A percentile compares a stretch with the other conserved stretches of the same genome.
Conservation (phyloP, 306 rosid species). For the Casuarina cunninghamiana region DNA sequence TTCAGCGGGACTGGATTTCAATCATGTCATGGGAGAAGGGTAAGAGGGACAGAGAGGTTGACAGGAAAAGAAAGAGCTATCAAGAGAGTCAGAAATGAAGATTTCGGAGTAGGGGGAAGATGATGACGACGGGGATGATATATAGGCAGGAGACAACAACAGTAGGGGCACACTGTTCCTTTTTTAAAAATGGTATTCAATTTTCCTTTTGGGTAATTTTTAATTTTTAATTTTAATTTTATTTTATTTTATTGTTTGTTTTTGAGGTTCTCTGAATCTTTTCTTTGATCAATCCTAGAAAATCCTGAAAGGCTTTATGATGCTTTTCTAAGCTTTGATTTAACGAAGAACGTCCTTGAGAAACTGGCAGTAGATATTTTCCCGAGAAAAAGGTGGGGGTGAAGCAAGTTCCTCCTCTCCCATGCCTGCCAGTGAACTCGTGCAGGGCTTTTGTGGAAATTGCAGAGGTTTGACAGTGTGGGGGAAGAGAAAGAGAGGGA, state of each 20-base stretch:
- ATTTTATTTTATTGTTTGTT: conserved; percentile 1
- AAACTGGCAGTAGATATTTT: conserved; percentile 23
- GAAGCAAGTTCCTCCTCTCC: not conserved
- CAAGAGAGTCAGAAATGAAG: not conserved
- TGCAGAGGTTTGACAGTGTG: conserved; percentile 52
- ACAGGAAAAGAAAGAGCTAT: not conserved
- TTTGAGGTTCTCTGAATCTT: conserved; percentile 37
- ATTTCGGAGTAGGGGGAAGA: not conserved
- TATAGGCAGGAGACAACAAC: conserved; percentile 38
- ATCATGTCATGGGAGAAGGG: conserved; percentile 8
- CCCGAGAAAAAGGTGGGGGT: conserved; percentile 32
- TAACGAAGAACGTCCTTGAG: conserved; percentile 21
- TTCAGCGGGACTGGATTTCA: conserved; percentile 11
- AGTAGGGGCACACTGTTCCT: conserved; percentile 19
- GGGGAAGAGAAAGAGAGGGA: conserved; percentile 9
- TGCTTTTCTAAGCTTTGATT: conserved; percentile 38
- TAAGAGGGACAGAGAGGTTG: conserved; percentile 1
- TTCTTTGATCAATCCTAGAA: conserved; percentile 59
- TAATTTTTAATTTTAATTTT: not conserved
- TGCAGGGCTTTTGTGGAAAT: conserved; percentile 56
- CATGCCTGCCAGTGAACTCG: not conserved
- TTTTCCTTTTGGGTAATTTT: not conserved
- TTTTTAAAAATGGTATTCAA: not conserved
- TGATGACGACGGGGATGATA: conserved; percentile 24
- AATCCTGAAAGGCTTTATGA: conserved; percentile 40